Evolutionary conservation across 257 asterid species (phyloP), one percentile per base, ranked within the genome.

Genomic region (Solanum corneliomulleri): DNA sequence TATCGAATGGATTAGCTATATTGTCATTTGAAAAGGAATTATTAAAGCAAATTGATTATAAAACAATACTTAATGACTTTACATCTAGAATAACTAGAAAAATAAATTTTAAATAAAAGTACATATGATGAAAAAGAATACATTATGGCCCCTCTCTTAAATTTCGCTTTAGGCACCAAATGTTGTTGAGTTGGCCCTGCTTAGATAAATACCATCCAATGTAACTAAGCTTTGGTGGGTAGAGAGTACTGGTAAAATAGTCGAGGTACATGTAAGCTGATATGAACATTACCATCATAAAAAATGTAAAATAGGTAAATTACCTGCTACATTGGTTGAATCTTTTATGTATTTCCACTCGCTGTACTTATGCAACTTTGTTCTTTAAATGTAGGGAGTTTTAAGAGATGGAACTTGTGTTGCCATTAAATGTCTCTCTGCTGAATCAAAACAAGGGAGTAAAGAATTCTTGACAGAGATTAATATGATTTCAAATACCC

Each of bases 361-460:
- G n/a, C 1, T 70, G 13, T 72, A 37, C 49, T 37, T 37, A 1
- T 11, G 21, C 60, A 69, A 75, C 82, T 84, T 84, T 27, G 41
- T 42, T 49, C 25, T 33, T 23, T 72, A 11, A 82, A 78, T 92
- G 88, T 91, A 96, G 98, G 98, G 98, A 68, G 92, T 93, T 88
- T 85, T 96, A 88, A 93, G 96, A 74, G 95, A 96, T 91, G 98
- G 96, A 82, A 96, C 93, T 86, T 84, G 56, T 60, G 96, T 94
- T 89, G 99, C 99, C 23, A 49, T 96, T 87, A 96, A 96, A 91
- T 87, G 91, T 64, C 98, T 96, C 42, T 95, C 99, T 76, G 93
- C 96, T 29, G 94, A 88, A 71, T 96, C 99, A 4, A 93, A 92
- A 70, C 99, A 96, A 91, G 99, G 98, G 86, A 92, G 91, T 18